These are phyloP conservation scores for Trametes villosa DNA, from an alignment of 768 basidiomycete genomes.

Conservation along the genomic window DNA sequence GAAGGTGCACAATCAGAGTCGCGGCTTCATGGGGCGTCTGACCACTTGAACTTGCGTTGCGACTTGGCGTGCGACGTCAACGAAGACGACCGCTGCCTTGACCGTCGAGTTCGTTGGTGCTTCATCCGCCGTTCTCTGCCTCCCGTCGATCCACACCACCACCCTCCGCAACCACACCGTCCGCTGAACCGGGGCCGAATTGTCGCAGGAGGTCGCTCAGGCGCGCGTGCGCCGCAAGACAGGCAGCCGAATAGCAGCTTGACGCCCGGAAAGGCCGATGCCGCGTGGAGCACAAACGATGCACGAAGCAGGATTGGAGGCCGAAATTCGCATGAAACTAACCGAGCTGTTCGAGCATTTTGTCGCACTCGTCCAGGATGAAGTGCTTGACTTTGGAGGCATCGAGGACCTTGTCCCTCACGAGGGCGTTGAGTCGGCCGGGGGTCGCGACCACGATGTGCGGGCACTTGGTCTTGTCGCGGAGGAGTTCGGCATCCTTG, in stretches of 20 bases:
- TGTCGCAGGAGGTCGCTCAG: conserved; percentile 29
- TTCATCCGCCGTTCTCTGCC: conserved; percentile 18
- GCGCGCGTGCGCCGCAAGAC: conserved; percentile 42
- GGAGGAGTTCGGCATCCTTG: conserved; percentile 92
- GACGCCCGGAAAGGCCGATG: conserved; percentile 30
- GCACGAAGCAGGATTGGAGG: conserved; percentile 50
- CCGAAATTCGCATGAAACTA: conserved; percentile 88
- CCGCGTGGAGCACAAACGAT: conserved; percentile 54
- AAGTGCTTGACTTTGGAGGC: conserved; percentile 98
- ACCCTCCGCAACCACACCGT: conserved; percentile 27
- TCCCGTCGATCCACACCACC: conserved; percentile 24
- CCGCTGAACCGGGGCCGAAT: conserved; percentile 29
- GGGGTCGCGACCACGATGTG: conserved; percentile 99
- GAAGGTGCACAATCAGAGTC: conserved; percentile 20
- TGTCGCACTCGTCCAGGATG: conserved; percentile 99
- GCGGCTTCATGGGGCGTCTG: conserved; percentile 8
- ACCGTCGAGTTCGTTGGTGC: conserved; percentile 18
- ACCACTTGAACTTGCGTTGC: conserved; percentile 17
- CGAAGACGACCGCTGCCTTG: conserved; percentile 16
- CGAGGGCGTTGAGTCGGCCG: conserved; percentile 94
- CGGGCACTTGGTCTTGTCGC: conserved; percentile 96
- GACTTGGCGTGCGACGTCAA: conserved; percentile 17
- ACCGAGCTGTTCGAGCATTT: conserved; percentile 99
- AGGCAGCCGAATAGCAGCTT: conserved; percentile 36
- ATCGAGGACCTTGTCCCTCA: conserved; percentile 93